phyloP scores from a whole-genome alignment of 2,329 filamentous ascomycete genomes.

The Cladorrhinum sp. region DNA sequence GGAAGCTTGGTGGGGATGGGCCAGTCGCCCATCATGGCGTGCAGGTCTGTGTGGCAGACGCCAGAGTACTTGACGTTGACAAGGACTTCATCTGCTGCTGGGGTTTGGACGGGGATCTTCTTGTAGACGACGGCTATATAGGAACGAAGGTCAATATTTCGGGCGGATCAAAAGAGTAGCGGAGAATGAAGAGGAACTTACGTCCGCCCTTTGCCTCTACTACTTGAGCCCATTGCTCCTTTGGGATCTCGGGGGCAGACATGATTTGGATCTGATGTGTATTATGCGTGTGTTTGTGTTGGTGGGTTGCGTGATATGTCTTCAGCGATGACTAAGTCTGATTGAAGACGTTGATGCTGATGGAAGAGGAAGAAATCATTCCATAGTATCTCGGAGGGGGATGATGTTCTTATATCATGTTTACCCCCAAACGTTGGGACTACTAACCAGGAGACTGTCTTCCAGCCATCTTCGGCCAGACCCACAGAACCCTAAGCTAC shows the following conservation, averaged over 20 bases:
- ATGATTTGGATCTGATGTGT: slow-evolving; percentile 32
- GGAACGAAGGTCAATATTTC: too few relatives aligned
- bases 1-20: slow-evolving; percentile 78
- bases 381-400: background rate
- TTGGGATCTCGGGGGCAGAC: slow-evolving; percentile 60
- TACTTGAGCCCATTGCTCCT: slow-evolving; percentile 88
- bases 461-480: too few relatives aligned
- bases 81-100: slow-evolving; percentile 85
- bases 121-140: slow-evolving; percentile 63
- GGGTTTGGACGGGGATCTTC: slow-evolving; percentile 76
- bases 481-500: background rate
- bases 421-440: background rate
- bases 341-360: background rate
- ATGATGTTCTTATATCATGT: background rate
- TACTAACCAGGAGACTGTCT: background rate
- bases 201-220: slow-evolving; percentile 76
- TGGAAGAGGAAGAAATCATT: background rate
- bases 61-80: slow-evolving; percentile 88
- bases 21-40: slow-evolving; percentile 86
- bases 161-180: too few relatives aligned
- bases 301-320: background rate
- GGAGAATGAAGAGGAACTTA: slow-evolving; percentile 39
- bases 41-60: slow-evolving; percentile 83
- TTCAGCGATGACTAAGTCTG: background rate
- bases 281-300: slow-evolving; percentile 9